Conservation (phyloP, 306 rosid genomes). For the Cicer chorassanicum region DNA sequence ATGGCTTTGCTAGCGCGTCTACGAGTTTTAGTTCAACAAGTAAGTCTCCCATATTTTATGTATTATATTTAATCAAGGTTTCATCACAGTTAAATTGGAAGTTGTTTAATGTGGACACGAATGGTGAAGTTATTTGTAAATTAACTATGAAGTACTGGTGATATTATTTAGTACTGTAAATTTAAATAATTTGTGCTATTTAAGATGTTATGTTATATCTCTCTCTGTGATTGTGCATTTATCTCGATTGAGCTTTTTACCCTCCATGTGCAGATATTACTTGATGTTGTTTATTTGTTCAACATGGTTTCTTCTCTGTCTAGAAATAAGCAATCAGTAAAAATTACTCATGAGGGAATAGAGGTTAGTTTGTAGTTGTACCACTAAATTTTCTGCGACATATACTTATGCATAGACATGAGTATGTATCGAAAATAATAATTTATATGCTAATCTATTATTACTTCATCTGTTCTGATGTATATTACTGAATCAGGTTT, state of each 20-base stretch:
- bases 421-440: neutral
- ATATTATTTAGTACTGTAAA: constrained; percentile 12
- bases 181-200: neutral
- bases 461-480: neutral
- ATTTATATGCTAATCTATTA: constrained; percentile 11
- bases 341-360: constrained; percentile 63
- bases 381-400: constrained; percentile 3
- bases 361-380: constrained; percentile 63
- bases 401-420: neutral
- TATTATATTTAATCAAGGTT: neutral
- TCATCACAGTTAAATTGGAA: constrained; percentile 10
- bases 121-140: neutral
- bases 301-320: constrained; percentile 78
- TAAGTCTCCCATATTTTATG: constrained; percentile 50
- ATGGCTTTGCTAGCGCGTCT: constrained; percentile 87
- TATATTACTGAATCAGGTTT: constrained; percentile 56
- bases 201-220: neutral
- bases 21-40: constrained; percentile 85
- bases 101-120: neutral
- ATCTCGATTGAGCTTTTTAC: constrained; percentile 5
- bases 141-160: constrained; percentile 6
- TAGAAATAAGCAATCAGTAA: constrained; percentile 67
- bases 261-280: constrained; percentile 64
- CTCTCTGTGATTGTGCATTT: neutral
- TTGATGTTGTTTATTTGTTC: constrained; percentile 74